These are phyloP conservation scores for Arachnomyces sp. DNA, from an alignment of 2,329 filamentous ascomycete genomes.

Conservation along the genomic window DNA sequence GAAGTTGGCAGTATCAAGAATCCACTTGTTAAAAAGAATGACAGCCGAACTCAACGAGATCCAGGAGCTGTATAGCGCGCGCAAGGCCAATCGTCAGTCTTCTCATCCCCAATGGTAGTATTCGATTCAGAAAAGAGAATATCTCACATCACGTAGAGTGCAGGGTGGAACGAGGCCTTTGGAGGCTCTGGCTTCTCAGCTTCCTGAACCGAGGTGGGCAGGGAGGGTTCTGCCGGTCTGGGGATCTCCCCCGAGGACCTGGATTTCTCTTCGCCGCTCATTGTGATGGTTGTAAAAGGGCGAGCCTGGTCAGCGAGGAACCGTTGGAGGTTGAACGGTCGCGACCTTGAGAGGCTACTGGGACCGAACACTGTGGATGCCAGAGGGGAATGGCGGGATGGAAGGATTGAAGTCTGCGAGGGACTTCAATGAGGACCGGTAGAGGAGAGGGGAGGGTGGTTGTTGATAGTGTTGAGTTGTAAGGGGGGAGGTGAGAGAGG, in stretches of 20 bases:
- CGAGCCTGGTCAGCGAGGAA: conserved; percentile 37
- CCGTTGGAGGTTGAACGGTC: conserved; percentile 40
- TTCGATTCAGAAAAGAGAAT: not conserved
- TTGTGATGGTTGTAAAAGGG: conserved; percentile 32
- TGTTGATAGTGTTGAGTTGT: conserved; percentile 7
- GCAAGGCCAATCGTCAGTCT: not conserved
- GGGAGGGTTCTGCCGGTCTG: conserved; percentile 40
- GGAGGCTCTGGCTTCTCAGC: conserved; percentile 61
- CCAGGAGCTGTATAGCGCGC: conserved; percentile 58
- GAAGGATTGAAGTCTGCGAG: not conserved
- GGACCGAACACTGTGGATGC: conserved; percentile 37
- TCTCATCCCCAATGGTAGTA: not conserved
- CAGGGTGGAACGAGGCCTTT: conserved; percentile 62
- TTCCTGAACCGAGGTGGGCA: conserved; percentile 74
- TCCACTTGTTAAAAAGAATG: conserved; percentile 99
- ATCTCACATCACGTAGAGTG: conserved; percentile 67
- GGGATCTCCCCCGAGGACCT: conserved; percentile 70
- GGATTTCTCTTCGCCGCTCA: conserved; percentile 66
- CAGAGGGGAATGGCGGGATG: conserved; percentile 20
- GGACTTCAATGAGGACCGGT: conserved; percentile 6
- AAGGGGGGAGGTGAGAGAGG: conserved; percentile 12
- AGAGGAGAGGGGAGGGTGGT: not conserved
- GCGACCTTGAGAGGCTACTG: conserved; percentile 35
- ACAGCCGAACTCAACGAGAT: conserved; percentile 87
- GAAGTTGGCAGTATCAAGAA: conserved; percentile 68